Base-by-base conservation (phyloP, 768 basidiomycete genomes). In the Crepidotus variabilis region DNA sequence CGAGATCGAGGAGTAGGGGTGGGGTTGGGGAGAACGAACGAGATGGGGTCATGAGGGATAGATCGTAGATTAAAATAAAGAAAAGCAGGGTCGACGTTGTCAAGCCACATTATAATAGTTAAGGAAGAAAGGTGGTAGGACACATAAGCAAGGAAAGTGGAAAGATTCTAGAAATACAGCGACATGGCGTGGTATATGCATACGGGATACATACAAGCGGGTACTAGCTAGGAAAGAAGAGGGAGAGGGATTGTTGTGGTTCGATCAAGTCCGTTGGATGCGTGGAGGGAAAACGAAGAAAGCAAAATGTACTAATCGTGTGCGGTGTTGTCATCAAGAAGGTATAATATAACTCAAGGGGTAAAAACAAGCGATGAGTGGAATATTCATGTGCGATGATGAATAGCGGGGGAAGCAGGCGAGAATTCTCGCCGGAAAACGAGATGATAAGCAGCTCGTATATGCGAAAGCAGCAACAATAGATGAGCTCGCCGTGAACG, bases 161-260 rank as follows among this genome's bases (percentile, higher is more conserved):
- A 11, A 33, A 24, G 34, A 23, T 58, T 67, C 67, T 77, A 73
- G 66, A 71, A 72, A 69, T 72, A 73, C 71, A 71, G 55, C 67
- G 39, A 43, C 39, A 68, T 68, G 67, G 53, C 49, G 59, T 58
- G 62, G 63, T 69, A 66, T 61, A 65, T 60, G 57, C 13, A 61
- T 60, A 66, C 61, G 60, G 56, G 57, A 58, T 58, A 63, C 62
- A 65, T 43, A 20, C 39, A 43, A 43, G 39, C 13, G 14, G 39
- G 39, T 43, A 11, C 3, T 43, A 43, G 14, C 39, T 43, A 43
- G 14, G 11, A 43, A 43, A 20, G 18, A 11, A 43, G 4, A 16
- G 2, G 39, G 18, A 43, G 18, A 43, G 39, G 39, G 11, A 8
- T 36, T 8, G 14, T 43, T 43, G 39, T 16, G 5, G 39, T 14